Base-by-base conservation (phyloP, 148 eudicot genomes). In the Chenopodium formosanum region DNA sequence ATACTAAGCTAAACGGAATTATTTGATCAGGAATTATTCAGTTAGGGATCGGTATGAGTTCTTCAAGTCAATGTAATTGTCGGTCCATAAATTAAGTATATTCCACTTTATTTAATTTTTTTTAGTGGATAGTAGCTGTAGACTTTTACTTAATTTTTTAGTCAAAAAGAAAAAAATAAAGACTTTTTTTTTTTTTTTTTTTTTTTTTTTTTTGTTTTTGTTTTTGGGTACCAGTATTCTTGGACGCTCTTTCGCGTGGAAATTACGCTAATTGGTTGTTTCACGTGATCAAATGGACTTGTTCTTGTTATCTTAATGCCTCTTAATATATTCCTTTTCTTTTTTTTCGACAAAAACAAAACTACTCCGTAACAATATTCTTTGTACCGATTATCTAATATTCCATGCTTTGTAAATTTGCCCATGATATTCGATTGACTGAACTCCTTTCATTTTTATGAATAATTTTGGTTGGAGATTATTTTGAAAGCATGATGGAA, bases 241-340 rank as follows among this genome's bases (percentile, higher is more conserved):
- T 25, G 32, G 52, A 64, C 25, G 67, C 75, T 29, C 23, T 56
- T 79, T 58, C n/a, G 82, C 82, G 82, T 79, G 22, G 76, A 79
- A 70, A 58, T 58, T 47, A 79, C 82, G 82, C 82, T 22, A 52
- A 32, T 56, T 29, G 12, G 65, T 70, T 9, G 48, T 5, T 63
- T 56, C 67, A 79, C 82, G 76, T 70, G 76, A 79, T 37, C 23
- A 32, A 70, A 16, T 56, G 62, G 62, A 14, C 62, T 70, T 5
- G 44, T 13, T 10, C 9, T 67, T 29, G 7, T 16, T 19, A 14
- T 56, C 22, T 50, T 5, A 5, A 6, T 37, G 44, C 44, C 44
- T 37, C 8, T 37, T 37, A 37, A 6, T 5, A 37, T 37, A 10
- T 52, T 52, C 7, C 4, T 10, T 52, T 52, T 50, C 9, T 50